Base-by-base conservation (phyloP, 2,329 filamentous ascomycete species). In the Arthrobotrys conoides region DNA sequence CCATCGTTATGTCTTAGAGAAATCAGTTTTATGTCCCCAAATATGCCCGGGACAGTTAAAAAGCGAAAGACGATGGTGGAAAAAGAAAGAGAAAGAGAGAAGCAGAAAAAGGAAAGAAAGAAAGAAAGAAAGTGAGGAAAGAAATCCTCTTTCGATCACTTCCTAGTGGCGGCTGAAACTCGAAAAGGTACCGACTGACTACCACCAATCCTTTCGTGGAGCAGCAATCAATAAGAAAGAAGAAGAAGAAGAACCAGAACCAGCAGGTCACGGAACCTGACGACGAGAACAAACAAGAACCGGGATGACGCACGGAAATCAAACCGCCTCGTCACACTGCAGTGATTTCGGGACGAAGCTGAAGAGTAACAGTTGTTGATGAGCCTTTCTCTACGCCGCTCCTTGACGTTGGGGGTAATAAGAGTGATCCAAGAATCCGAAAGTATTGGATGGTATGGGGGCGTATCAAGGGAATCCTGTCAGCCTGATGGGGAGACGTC, bases 291-390 rank as follows among this genome's bases (percentile, higher is more conserved):
- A 38, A 38, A 69, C 49, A 46, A 49, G 65, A 30, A 36, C 55
- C 27, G 49, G 53, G 49, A 72, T 72, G 69, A 65, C 59, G 59
- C 69, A 65, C 57, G 70, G 53, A 67, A 67, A 73, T 49, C 24
- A 18, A 51, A 67, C 61, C 41, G 63, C 63, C 70, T 73, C 49
- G 70, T 73, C 70, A 68, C 70, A 67, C 61, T 33, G 41, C 70
- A 68, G 71, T 12, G 41, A 41, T 22, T 71, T 36, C 30, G 57
- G 41, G 36, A 27, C 9, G 18, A 36, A 16, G 63, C 6, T 24
- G 33, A 53, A n/a, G 49, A 36, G 46, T 65, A 51, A 46, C 30
- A 18, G 33, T n/a, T 38, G n/a, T 61, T 41, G 38, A 64, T 44
- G 55, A 66, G 69, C 49, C 59, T 66, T 71, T 27, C 24, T 46